phyloP scores from a whole-genome alignment of 495 filamentous ascomycete genomes.

The Penicillium angulare region DNA sequence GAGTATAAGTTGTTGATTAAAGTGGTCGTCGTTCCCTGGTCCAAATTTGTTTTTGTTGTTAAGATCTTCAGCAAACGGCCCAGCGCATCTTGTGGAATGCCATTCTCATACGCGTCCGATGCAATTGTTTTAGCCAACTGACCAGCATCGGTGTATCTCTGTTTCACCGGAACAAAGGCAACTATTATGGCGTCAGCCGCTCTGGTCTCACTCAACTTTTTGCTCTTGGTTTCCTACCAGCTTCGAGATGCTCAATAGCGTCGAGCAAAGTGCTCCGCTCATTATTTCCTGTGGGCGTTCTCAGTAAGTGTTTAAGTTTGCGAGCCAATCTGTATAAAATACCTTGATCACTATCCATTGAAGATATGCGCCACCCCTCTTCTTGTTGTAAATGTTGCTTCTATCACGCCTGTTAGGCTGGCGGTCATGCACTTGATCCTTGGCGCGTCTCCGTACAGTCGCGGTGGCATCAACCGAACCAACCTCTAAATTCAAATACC shows the following conservation, averaged over 20 bases:
- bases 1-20: constrained; percentile 78
- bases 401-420: not conserved
- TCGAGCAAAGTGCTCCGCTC: constrained; percentile 31
- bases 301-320: not conserved
- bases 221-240: too few relatives aligned
- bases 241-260: constrained; percentile 43
- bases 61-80: constrained; percentile 64
- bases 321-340: not conserved
- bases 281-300: constrained; percentile 1
- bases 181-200: constrained; percentile 29
- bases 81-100: constrained; percentile 60
- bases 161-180: constrained; percentile 39
- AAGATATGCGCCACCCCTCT: too few relatives aligned
- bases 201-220: too few relatives aligned
- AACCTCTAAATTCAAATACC: too few relatives aligned
- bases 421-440: not conserved
- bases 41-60: constrained; percentile 64
- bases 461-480: too few relatives aligned
- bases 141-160: constrained; percentile 43
- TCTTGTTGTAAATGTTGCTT: not conserved
- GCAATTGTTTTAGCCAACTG: constrained; percentile 41
- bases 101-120: constrained; percentile 60
- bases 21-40: constrained; percentile 66
- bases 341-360: not conserved
- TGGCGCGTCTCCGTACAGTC: too few relatives aligned